Evolutionary conservation across 1,284 basidiomycete species (phyloP).

Genomic region (Ceratobasidium sp.): DNA sequence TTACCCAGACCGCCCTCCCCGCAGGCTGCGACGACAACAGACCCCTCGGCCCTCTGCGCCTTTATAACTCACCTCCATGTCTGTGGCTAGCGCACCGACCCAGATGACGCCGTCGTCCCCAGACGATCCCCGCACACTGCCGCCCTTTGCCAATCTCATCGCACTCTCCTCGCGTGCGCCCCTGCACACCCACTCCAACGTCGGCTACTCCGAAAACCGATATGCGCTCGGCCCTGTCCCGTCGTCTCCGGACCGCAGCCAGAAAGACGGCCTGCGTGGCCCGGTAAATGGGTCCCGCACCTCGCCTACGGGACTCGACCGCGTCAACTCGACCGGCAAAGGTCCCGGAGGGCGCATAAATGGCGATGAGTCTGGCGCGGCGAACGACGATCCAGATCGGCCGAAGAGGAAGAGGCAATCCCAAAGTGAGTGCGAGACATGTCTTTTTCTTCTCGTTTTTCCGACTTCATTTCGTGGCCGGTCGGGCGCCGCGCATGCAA

Average conservation of each 20-base stretch:
- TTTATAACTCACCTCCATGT: constrained; percentile 8
- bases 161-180: constrained; percentile 30
- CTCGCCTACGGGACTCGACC: constrained; percentile 15
- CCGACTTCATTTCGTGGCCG: constrained; percentile 43
- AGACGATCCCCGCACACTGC: constrained; percentile 30
- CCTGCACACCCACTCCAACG: constrained; percentile 27
- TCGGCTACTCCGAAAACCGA: constrained; percentile 14
- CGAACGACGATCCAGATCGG: constrained; percentile 45
- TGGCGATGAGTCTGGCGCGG: constrained; percentile 24
- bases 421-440: constrained; percentile 45
- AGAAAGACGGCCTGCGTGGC: neutral
- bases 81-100: constrained; percentile 27
- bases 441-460: constrained; percentile 35
- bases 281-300: constrained; percentile 13
- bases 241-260: constrained; percentile 28
- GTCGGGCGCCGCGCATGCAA: neutral
- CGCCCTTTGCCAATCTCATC: constrained; percentile 34
- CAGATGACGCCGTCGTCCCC: constrained; percentile 30
- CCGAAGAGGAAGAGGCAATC: constrained; percentile 48
- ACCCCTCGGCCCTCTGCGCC: neutral
- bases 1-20: constrained; percentile 7
- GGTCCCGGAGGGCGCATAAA: neutral
- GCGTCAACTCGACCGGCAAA: constrained; percentile 25
- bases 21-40: neutral
- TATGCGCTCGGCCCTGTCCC: constrained; percentile 24